Evolutionary conservation across 116 monocot genomes (phyloP), one percentile per base, ranked within the genome.

Genomic region (Phalaenopsis hybrid): DNA sequence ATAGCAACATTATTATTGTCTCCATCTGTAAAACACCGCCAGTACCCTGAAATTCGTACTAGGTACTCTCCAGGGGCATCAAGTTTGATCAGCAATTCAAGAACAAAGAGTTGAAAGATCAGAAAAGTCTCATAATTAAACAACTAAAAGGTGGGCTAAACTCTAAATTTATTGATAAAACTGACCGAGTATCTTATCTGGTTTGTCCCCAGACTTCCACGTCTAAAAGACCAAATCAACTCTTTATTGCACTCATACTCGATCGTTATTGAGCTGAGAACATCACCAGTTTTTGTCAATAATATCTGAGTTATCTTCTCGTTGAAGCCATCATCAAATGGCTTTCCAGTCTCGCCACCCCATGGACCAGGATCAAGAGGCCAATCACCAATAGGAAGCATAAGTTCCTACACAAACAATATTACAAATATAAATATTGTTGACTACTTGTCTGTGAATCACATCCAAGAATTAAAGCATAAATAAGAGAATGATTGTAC

Each of bases 321-420:
- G 28, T 85, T 84, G 9, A 90, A 83, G 10, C 90, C 90, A 65
- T 90, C 87, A 61, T 90, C 87, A 87, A 87, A 90, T 73, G 85
- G 83, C 57, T 83, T 83, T n/a, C 90, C 90, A 41, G 81, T 87
- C 4, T 81, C 85, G 21, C 90, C 87, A 84, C 90, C 90, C 87
- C 87, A 90, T 18, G 87, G 90, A 48, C 90, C 90, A 11, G 83
- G 87, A 9, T 59, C 58, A 59, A 33, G 41, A 16, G 57, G 57
- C 63, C 20, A 63, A 7, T 25, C 63, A 23, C 63, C 7, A n/a
- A 59, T 41, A 34, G 79, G 59, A 48, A 48, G 25, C 18, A 44
- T 4, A n/a, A n/a, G 21, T 49, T 17, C 8, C 77, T 77, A 9
- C 41, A 41, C 41, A 41, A 41, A 41, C 41, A 41, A 41, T 2